Evolutionary conservation across 1,139 yeast species (phyloP).

Genomic region (Hanseniaspora uvarum): DNA sequence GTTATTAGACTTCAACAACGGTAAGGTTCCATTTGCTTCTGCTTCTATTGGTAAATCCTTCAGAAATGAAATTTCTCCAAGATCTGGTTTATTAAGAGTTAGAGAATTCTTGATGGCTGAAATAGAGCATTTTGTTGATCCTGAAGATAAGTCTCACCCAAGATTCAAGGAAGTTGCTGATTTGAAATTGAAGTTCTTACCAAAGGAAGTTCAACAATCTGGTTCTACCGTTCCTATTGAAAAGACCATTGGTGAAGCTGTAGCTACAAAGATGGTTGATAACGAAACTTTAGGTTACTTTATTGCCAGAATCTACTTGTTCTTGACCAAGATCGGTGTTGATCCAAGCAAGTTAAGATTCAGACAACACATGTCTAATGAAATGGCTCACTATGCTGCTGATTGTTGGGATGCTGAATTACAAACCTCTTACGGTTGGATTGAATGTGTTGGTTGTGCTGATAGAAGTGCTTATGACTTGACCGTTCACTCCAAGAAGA

Average conservation of each 20-base stretch:
- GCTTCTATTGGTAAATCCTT: slow-evolving; percentile 98
- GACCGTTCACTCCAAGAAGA: slow-evolving; percentile 87
- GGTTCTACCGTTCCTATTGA: slow-evolving; percentile 64
- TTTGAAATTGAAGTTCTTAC: slow-evolving; percentile 63
- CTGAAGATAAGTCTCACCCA: slow-evolving; percentile 70
- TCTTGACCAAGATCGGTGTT: slow-evolving; percentile 82
- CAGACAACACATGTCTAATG: slow-evolving; percentile 97
- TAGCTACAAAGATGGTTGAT: slow-evolving; percentile 74
- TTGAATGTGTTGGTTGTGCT: slow-evolving; percentile 99
- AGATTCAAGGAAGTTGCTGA: slow-evolving; percentile 69
- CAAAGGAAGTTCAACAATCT: slow-evolving; percentile 74
- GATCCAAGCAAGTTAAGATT: slow-evolving; percentile 75
- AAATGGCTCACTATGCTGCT: slow-evolving; percentile 99
- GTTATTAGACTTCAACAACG: slow-evolving; percentile 87
- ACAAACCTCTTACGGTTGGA: slow-evolving; percentile 94
- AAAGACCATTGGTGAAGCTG: slow-evolving; percentile 82
- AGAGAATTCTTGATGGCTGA: slow-evolving; percentile 99
- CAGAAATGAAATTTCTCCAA: slow-evolving; percentile 97
- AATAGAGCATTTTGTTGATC: slow-evolving; percentile 97
- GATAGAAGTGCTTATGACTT: slow-evolving; percentile 98
- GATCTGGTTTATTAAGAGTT: slow-evolving; percentile 93
- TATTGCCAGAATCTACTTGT: slow-evolving; percentile 80
- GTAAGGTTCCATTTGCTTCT: slow-evolving; percentile 96
- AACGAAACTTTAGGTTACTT: slow-evolving; percentile 96
- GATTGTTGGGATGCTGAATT: slow-evolving; percentile 99